Percentiles rank a stretch among this genome's conserved stretches.
phyloP scores from a whole-genome alignment of 768 basidiomycete species.

The Rhodosporidiobolus sp. region DNA sequence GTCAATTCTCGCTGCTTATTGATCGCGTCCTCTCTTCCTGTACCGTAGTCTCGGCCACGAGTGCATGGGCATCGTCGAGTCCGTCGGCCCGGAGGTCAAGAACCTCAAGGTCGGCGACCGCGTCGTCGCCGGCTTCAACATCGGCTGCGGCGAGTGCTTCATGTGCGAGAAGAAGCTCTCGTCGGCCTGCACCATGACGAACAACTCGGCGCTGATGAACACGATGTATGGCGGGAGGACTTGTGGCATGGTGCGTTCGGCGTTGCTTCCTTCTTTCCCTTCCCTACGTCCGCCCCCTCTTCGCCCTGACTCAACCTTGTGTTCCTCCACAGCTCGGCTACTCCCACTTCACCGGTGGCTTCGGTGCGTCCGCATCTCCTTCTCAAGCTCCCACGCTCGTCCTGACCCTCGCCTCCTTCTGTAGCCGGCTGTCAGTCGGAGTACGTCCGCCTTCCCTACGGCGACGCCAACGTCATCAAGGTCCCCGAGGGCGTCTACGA shows the following conservation, averaged over 20 bases:
- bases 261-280: constrained; percentile 50
- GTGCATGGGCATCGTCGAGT: constrained; percentile 65
- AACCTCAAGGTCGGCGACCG: constrained; percentile 11
- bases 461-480: constrained; percentile 67
- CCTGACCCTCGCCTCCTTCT: constrained; percentile 47
- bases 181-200: constrained; percentile 63
- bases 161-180: constrained; percentile 72
- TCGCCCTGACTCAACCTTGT: neutral
- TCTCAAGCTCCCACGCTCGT: neutral
- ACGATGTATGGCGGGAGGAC: constrained; percentile 59
- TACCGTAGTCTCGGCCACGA: constrained; percentile 68
- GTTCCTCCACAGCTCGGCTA: constrained; percentile 43
- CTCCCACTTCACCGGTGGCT: constrained; percentile 44
- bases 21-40: neutral
- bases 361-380: neutral
- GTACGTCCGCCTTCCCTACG: constrained; percentile 68
- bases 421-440: constrained; percentile 69
- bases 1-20: too few relatives aligned
- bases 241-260: constrained; percentile 61
- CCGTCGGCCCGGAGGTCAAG: constrained; percentile 61
- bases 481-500: constrained; percentile 65
- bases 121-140: constrained; percentile 34
- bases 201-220: constrained; percentile 61
- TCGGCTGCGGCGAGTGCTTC: constrained; percentile 45
- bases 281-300: neutral